These are phyloP conservation scores for Phytopythium boreale DNA, from an alignment of 352 stramenopile species.

Conservation along the genomic window DNA sequence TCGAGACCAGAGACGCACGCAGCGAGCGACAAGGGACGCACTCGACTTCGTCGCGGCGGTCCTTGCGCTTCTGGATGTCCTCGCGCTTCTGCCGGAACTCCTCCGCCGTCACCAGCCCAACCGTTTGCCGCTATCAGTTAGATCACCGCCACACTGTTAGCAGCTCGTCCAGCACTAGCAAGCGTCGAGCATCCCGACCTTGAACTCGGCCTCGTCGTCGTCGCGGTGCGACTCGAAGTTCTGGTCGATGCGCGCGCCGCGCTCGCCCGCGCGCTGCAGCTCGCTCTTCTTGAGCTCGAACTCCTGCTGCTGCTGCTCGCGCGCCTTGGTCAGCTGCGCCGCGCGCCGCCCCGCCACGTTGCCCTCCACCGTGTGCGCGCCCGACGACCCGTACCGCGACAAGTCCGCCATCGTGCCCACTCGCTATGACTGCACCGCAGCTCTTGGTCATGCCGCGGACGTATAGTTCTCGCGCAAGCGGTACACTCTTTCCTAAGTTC, in stretches of 20 bases:
- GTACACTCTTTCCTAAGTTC: neutral
- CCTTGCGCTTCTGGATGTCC: conserved; percentile 52
- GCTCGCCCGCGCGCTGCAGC: conserved; percentile 80
- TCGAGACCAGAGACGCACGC: neutral
- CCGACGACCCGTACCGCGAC: conserved; percentile 80
- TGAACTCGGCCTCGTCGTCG: conserved; percentile 84
- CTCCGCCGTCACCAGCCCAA: conserved; percentile 93
- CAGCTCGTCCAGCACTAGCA: neutral
- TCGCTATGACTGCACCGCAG: neutral
- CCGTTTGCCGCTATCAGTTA: conserved; percentile 62
- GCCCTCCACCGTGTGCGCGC: conserved; percentile 96
- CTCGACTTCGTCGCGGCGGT: conserved; percentile 22
- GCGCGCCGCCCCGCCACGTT: conserved; percentile 92
- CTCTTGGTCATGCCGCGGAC: neutral
- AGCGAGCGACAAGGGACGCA: conserved; percentile 13
- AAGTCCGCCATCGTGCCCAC: conserved; percentile 50
- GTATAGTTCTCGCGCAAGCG: neutral
- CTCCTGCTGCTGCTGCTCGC: conserved; percentile 91
- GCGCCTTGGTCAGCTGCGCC: conserved; percentile 89
- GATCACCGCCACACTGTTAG: neutral
- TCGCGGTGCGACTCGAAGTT: conserved; percentile 89
- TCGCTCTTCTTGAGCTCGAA: conserved; percentile 93
- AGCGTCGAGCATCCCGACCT: conserved; percentile 25
- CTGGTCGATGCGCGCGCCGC: conserved; percentile 85
- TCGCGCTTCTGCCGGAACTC: conserved; percentile 92